phyloP scores from a whole-genome alignment of 2,329 filamentous ascomycete genomes.

The Aspergillus neoniger region DNA sequence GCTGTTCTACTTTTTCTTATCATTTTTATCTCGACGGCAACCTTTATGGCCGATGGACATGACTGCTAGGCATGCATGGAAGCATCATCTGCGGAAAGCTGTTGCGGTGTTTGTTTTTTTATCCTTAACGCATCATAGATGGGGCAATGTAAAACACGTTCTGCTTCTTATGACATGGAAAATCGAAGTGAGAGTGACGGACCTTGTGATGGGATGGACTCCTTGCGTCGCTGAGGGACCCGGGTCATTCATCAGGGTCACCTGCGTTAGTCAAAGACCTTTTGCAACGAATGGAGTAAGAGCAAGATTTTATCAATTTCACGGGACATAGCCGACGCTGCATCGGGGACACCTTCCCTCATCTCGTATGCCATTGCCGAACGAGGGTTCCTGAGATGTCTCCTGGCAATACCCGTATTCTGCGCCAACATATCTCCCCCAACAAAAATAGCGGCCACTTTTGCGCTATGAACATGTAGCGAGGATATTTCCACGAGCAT shows the following conservation, averaged over 20 bases:
- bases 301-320: not conserved
- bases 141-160: conserved; percentile 43
- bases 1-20: conserved; percentile 27
- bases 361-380: not conserved
- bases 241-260: too few relatives aligned
- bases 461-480: not conserved
- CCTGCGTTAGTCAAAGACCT: not conserved
- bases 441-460: not conserved
- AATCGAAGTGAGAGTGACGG: not conserved
- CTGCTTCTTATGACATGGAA: conserved; percentile 1
- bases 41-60: conserved; percentile 27
- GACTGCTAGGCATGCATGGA: conserved; percentile 31
- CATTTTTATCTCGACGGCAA: conserved; percentile 27
- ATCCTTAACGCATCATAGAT: conserved; percentile 38
- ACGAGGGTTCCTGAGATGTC: too few relatives aligned
- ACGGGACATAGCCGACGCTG: not conserved
- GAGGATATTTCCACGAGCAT: not conserved
- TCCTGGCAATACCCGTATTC: too few relatives aligned
- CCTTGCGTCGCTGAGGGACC: too few relatives aligned
- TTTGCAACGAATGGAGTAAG: not conserved
- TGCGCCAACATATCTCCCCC: not conserved
- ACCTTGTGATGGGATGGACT: not conserved
- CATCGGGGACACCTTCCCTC: not conserved
- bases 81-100: conserved; percentile 29
- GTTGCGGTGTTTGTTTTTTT: conserved; percentile 27